These are phyloP conservation scores for Chenopodium formosanum DNA, from an alignment of 148 eudicot species.

Conservation along the genomic window DNA sequence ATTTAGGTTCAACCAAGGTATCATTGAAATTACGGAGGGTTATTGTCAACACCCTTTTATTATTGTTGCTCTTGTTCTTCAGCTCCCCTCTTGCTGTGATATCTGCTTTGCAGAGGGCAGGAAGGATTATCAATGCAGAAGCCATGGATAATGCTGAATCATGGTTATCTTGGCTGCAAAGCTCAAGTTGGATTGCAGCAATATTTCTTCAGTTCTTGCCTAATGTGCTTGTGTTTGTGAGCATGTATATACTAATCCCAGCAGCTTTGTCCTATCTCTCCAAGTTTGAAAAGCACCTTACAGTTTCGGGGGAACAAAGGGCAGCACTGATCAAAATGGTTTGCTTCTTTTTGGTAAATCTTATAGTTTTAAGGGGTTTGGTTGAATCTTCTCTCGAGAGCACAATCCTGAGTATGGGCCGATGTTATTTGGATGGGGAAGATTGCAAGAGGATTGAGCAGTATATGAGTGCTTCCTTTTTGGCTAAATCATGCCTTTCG, in stretches of 20 bases:
- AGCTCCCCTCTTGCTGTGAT: conserved; percentile 95
- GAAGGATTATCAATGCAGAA: conserved; percentile 86
- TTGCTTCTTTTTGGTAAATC: conserved; percentile 89
- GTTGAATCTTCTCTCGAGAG: conserved; percentile 90
- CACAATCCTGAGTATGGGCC: conserved; percentile 77
- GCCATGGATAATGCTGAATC: conserved; percentile 91
- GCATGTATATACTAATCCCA: conserved; percentile 96
- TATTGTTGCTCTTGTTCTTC: conserved; percentile 84
- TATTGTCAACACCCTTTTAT: conserved; percentile 72
- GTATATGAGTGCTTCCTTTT: conserved; percentile 83
- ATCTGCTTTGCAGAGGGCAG: conserved; percentile 77
- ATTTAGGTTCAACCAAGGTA: conserved; percentile 75
- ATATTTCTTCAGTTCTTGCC: conserved; percentile 91
- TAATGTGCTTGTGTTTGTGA: conserved; percentile 89
- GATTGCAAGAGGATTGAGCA: conserved; percentile 91
- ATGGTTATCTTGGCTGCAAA: conserved; percentile 86
- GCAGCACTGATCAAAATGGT: conserved; percentile 95
- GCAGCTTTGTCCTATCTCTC: conserved; percentile 85
- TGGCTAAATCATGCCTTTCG: conserved; percentile 85
- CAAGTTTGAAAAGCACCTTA: conserved; percentile 83
- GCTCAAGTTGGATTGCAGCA: conserved; percentile 92
- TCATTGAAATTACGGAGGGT: conserved; percentile 68
- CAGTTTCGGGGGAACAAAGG: conserved; percentile 89
- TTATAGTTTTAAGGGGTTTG: conserved; percentile 77
- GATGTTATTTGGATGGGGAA: conserved; percentile 96